A percentile compares a stretch with the other conserved stretches of the same genome.
Conservation (phyloP, 768 basidiomycete species). For the Chalciporus chontae region DNA sequence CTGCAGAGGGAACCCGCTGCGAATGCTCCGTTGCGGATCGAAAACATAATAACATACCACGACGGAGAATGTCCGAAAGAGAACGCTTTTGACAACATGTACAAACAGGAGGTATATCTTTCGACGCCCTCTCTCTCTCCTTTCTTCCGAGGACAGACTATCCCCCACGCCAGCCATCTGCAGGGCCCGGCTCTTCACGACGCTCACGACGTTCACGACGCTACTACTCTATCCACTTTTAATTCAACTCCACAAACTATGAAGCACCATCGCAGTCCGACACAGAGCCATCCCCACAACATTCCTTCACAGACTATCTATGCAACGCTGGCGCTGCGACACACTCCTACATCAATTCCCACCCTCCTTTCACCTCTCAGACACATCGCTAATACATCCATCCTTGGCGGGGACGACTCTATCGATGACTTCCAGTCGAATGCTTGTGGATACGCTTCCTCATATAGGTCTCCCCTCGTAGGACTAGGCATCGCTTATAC, state of each 20-base stretch:
- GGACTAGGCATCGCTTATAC: slow-evolving; percentile 26
- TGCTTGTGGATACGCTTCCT: slow-evolving; percentile 17
- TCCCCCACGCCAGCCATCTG: slow-evolving; percentile 4
- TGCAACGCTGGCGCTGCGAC: slow-evolving; percentile 33
- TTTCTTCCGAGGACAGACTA: background rate
- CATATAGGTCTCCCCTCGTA: slow-evolving; percentile 16
- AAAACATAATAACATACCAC: slow-evolving; percentile 17
- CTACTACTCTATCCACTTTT: slow-evolving; percentile 7
- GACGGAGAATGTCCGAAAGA: slow-evolving; percentile 14
- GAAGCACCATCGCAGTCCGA: slow-evolving; percentile 25
- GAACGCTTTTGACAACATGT: slow-evolving; percentile 20
- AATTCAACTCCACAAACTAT: slow-evolving; percentile 15
- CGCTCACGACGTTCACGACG: slow-evolving; percentile 1
- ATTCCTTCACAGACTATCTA: slow-evolving; percentile 12
- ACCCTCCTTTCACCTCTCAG: slow-evolving; percentile 30
- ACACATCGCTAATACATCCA: slow-evolving; percentile 8
- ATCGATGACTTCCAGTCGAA: slow-evolving; percentile 31
- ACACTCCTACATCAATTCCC: slow-evolving; percentile 11
- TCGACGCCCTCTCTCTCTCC: background rate
- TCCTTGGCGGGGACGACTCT: background rate
- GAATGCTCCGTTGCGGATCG: background rate
- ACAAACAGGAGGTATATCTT: slow-evolving; percentile 17
- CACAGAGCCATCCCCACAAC: slow-evolving; percentile 16
- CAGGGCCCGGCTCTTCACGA: slow-evolving; percentile 1
- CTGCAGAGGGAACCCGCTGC: background rate